Base-by-base conservation (phyloP, 2,329 filamentous ascomycete species). In the Penicillium frequentans region DNA sequence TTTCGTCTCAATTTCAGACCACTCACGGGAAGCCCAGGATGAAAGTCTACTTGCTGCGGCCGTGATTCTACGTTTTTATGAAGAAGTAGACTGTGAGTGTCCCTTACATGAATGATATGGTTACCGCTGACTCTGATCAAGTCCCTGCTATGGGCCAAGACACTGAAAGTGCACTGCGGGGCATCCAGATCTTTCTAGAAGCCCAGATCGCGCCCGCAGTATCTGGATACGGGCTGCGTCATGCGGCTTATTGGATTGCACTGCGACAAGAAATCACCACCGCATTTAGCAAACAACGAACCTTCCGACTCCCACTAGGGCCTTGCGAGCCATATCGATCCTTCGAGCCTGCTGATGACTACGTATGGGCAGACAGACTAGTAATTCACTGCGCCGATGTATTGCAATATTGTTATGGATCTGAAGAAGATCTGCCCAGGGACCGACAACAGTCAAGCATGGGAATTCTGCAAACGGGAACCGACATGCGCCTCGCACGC, bases 311-410 rank as follows among this genome's bases (percentile, higher is more conserved):
- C 24, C 69, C 72, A 11, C 59, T 79, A 44, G 71, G 69, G 3
- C 70, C 70, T n/a, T 79, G 73, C 52, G 70, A 72, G 23, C 68
- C 70, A 1, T 72, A 75, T 19, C 69, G 71, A 1, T 68, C 64
- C 33, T 70, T 72, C 8, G 70, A 73, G 10, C 70, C 69, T 2
- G 70, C 74, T 4, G 65, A 67, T 5, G 66, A 71, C 27, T 62
- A 63, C 19, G 63, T 74, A 14, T 76, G 72, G 73, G 68, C 61
- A 24, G 61, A 87, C 67, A 79, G 84, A 16, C 82, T 85, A 16
- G 79, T 88, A 0, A 79, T 85, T 3, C 82, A 86, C 63, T 85
- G 84, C 53, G 84, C 84, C n/a, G 84, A 87, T 59, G 83, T 87
- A 1, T 72, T 88, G 16, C 84, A 86, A 58, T 86, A 82, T 63